Base-by-base conservation (phyloP, 306 rosid genomes). In the Coriaria nepalensis region DNA sequence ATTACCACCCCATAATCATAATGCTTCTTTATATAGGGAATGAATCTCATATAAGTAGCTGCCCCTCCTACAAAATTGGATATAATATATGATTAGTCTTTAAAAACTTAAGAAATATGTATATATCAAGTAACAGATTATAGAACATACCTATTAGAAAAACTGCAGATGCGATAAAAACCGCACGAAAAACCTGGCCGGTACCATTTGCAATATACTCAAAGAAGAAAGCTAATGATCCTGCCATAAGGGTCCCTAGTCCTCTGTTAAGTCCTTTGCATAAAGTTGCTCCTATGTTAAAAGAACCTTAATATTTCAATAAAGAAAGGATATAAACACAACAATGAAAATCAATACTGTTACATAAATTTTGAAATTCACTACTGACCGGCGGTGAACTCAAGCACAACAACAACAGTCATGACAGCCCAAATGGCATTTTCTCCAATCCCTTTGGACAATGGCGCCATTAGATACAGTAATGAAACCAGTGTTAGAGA, bases 231-330 rank as follows among this genome's bases (percentile, higher is more conserved):
- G 95, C 94, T 67, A 90, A 60, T 12, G 73, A 59, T 65, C 95
- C 95, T 0, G 97, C 97, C 46, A 90, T 29, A 9, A 90, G 59
- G 29, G 97, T 84, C 61, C 97, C 97, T 33, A 90, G 43, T 67
- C 92, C 97, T 81, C 97, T 81, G 49, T 90, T 90, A 8, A 90
- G 79, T 13, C 97, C 97, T 75, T 90, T 90, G 94, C 95, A 90
- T 15, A 90, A 59, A 33, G 97, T 90, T 55, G 97, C 95, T 40
- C 97, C 97, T 90, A 68, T 63, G 57, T 11, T 6, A 47, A 52
- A 48, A 42, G 8, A 61, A 11, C 6, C 45, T 9, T 6, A 2
- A 56, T 15, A 59, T 40, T 13, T 39, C 55, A 4, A 49, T 2
- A 12, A 15, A 11, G 50, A 41, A 44, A 20, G 10, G 5, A 20